Evolutionary conservation across 768 basidiomycete species (phyloP), one percentile per base, ranked within the genome.

Genomic region (Suillus paluster): DNA sequence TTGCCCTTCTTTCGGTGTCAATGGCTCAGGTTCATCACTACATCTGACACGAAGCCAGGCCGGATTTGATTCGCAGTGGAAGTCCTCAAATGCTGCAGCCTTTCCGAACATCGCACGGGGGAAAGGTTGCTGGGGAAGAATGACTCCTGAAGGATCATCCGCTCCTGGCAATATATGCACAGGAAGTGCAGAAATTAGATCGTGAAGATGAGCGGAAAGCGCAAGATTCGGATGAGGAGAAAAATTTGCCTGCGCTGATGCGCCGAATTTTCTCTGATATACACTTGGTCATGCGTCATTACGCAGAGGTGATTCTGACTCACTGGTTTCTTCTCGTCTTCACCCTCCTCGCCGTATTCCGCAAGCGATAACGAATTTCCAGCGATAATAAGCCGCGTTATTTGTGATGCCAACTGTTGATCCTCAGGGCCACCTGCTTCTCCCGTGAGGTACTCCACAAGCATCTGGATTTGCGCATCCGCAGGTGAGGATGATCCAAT

Each of bases 121-220:
- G 66, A 99, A 84, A 0, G 94, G 84, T 69, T 97, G 97, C 73
- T 99, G 97, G 4, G 97, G 97, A 66, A 99, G 79, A 42, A 96
- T 94, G 0, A 85, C 83, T 0, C 93, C 94, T 15, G 94, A 85
- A 3, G 97, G 97, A 75, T 99, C 97, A 39, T 83, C 81, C 57
- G 87, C 86, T 9, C 97, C 97, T 3, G 96, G 94, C 45, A 99
- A 80, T 33, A 99, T 79, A 69, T 96, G 94, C 38, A 98, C 82
- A 1, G 96, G 92, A 66, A 99, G 80, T 19, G 86, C 83, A 14
- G 86, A 84, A 7, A 87, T 84, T 53, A 98, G 82, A 67, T 97
- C 94, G 39, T 83, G 76, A 45, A 99, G 80, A 64, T 90, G 81
- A 2, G 83, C 79, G 14, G 92, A 84, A 38, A 98, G 84, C 49